A percentile compares a stretch with the other conserved stretches of the same genome.
Evolutionary conservation across 176 grass and related monocot species (phyloP).

Genomic region (Calamus simplicifolius): DNA sequence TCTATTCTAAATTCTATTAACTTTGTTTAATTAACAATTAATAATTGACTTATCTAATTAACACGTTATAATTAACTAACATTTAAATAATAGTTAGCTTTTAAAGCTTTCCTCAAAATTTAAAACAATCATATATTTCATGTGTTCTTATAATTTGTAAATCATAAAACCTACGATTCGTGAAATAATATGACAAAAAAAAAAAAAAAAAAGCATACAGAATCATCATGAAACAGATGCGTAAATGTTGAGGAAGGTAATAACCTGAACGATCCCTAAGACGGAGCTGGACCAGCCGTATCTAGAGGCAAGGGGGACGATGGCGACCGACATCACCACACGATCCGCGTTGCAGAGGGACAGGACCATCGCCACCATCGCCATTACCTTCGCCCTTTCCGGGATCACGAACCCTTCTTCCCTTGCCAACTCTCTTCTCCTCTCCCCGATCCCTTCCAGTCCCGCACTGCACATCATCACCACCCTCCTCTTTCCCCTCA

Average conservation of each 20-base stretch:
- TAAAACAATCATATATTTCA: too few relatives aligned
- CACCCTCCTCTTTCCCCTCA: too few relatives aligned
- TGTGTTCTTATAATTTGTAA: too few relatives aligned
- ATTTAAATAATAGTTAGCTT: too few relatives aligned
- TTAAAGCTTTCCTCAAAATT: too few relatives aligned
- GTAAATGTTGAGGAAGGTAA: neutral
- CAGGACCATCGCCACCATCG: conserved; percentile 77
- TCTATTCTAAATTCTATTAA: too few relatives aligned
- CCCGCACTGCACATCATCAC: neutral
- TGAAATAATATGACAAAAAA: too few relatives aligned
- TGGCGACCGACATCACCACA: conserved; percentile 93
- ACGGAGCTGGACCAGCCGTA: conserved; percentile 76
- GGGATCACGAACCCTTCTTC: conserved; percentile 61
- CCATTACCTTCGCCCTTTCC: conserved; percentile 86
- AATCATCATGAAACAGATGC: neutral
- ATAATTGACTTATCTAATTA: too few relatives aligned
- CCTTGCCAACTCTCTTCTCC: neutral
- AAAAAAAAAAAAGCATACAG: too few relatives aligned
- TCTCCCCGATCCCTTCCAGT: conserved; percentile 3
- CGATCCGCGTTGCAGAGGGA: conserved; percentile 93
- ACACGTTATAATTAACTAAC: too few relatives aligned
- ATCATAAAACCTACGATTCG: too few relatives aligned
- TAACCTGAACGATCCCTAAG: conserved; percentile 80
- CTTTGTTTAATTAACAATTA: too few relatives aligned
- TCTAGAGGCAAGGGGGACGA: conserved; percentile 76